phyloP scores from a whole-genome alignment of 1,284 basidiomycete species.

The Clitocybe nebularis region DNA sequence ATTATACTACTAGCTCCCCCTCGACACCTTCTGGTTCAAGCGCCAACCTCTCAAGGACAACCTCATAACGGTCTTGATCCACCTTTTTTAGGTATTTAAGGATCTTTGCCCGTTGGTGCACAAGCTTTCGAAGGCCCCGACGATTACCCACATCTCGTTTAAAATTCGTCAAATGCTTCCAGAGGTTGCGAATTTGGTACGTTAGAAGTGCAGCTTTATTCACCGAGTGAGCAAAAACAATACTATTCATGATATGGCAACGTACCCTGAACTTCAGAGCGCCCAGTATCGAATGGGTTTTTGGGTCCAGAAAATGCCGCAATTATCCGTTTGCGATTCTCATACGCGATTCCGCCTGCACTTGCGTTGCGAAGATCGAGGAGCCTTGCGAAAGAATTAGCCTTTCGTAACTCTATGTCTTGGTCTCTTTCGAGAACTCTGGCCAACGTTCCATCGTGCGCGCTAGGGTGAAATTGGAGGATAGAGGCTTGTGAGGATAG shows the following conservation, averaged over 20 bases:
- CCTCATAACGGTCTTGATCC: conserved; percentile 72
- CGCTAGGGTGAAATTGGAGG: not conserved
- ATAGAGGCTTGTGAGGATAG: conserved; percentile 33
- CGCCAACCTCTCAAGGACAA: conserved; percentile 70
- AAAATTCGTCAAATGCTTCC: conserved; percentile 66
- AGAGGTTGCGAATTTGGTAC: conserved; percentile 80
- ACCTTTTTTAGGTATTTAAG: conserved; percentile 76
- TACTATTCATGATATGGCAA: no score
- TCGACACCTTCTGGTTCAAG: conserved; percentile 81
- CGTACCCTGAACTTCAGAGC: conserved; percentile 86
- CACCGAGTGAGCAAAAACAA: not conserved
- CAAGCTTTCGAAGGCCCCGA: conserved; percentile 66
- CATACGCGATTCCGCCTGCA: conserved; percentile 78
- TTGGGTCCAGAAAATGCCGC: conserved; percentile 70
- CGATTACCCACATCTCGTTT: conserved; percentile 81
- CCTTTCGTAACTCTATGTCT: conserved; percentile 52
- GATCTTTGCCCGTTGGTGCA: conserved; percentile 82
- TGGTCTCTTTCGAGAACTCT: conserved; percentile 18
- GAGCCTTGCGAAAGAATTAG: conserved; percentile 63
- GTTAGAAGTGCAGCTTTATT: conserved; percentile 80
- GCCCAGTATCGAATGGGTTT: conserved; percentile 75
- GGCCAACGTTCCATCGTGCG: conserved; percentile 1
- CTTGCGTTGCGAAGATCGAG: conserved; percentile 87
- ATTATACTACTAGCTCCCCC: conserved; percentile 78
- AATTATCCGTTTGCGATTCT: conserved; percentile 82